Evolutionary conservation across 2,329 filamentous ascomycete genomes (phyloP).

Genomic region (Penicillium concentricum): DNA sequence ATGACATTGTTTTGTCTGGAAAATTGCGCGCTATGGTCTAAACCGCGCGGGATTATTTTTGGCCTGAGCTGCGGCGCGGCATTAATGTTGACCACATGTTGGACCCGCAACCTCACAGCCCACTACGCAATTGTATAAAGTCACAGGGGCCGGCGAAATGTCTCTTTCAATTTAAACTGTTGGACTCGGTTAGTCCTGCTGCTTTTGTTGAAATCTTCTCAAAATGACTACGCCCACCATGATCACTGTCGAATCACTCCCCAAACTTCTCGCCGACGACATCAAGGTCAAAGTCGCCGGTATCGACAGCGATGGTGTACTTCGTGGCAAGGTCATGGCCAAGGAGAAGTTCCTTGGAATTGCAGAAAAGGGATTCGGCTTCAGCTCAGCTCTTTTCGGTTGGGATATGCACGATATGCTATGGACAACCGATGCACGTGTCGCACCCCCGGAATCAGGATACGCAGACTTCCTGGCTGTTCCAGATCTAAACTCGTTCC

Average conservation of each 20-base stretch:
- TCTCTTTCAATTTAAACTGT: not conserved
- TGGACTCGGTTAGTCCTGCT: not conserved
- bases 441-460: slow-evolving; percentile 79
- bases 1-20: not conserved
- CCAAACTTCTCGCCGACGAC: slow-evolving; percentile 66
- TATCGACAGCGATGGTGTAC: slow-evolving; percentile 78
- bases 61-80: not conserved
- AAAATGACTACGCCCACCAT: slow-evolving; percentile 11
- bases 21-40: not conserved
- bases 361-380: slow-evolving; percentile 75
- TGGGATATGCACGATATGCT: slow-evolving; percentile 96
- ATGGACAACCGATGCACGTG: slow-evolving; percentile 65
- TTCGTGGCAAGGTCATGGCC: slow-evolving; percentile 85
- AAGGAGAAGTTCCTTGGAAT: slow-evolving; percentile 89
- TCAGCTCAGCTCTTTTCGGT: slow-evolving; percentile 88
- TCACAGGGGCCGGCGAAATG: not conserved
- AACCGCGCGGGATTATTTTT: not conserved
- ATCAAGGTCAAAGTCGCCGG: slow-evolving; percentile 81
- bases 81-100: slow-evolving; percentile 2
- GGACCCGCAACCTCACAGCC: not conserved
- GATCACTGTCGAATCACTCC: slow-evolving; percentile 61
- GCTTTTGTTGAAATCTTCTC: not conserved
- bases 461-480: slow-evolving; percentile 81
- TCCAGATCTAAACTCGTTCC: slow-evolving; percentile 71
- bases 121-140: slow-evolving; percentile 8